A percentile compares a stretch with the other conserved stretches of the same genome.
Conservation (phyloP, 345 rosid species). For the Bruguiera sexangula region DNA sequence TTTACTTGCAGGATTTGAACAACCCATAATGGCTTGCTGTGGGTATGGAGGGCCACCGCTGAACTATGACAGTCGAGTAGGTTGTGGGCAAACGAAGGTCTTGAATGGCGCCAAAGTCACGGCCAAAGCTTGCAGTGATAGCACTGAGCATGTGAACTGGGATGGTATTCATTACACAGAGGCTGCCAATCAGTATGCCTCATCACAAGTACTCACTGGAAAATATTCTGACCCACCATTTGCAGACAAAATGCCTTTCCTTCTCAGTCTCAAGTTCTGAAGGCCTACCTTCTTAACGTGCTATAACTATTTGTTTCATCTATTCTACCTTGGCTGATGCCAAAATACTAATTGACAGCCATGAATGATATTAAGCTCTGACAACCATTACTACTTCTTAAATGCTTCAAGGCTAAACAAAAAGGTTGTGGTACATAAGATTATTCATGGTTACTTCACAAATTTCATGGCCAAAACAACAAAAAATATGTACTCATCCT, state of each 20-base stretch:
- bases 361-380: conserved; percentile 11
- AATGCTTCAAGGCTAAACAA: neutral
- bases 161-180: conserved; percentile 95
- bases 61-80: conserved; percentile 64
- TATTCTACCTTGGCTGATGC: conserved; percentile 9
- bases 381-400: conserved; percentile 12
- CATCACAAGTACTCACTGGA: conserved; percentile 77
- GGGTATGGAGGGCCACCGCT: conserved; percentile 82
- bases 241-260: conserved; percentile 77
- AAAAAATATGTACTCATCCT: conserved; percentile 14
- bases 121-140: conserved; percentile 67
- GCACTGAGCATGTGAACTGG: conserved; percentile 85
- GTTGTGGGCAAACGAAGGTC: conserved; percentile 83
- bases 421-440: neutral
- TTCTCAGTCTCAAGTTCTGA: conserved; percentile 68
- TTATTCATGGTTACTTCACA: conserved; percentile 1
- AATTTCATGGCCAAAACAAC: neutral
- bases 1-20: conserved; percentile 71
- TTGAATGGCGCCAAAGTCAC: conserved; percentile 59
- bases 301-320: conserved; percentile 17
- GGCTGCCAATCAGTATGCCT: conserved; percentile 73
- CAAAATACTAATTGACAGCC: conserved; percentile 4
- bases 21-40: conserved; percentile 91
- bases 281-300: conserved; percentile 7
- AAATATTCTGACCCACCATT: conserved; percentile 85